A percentile compares a stretch with the other conserved stretches of the same genome.
Evolutionary conservation across 768 basidiomycete genomes (phyloP).

Genomic region (Clathrus columnatus): DNA sequence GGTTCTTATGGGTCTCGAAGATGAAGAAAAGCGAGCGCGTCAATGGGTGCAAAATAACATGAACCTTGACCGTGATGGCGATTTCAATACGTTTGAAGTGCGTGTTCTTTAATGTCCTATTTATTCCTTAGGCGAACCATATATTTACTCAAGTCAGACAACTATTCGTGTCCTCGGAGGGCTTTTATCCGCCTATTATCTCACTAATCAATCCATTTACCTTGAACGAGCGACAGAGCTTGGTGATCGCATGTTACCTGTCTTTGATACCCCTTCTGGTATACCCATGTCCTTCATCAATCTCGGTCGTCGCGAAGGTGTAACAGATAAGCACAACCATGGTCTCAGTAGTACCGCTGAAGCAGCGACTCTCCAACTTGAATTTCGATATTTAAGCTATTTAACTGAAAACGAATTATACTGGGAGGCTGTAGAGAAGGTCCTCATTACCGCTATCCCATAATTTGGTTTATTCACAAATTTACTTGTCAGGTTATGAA

Average conservation of each 20-base stretch:
- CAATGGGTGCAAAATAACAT: conserved; percentile 67
- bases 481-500: conserved; percentile 48
- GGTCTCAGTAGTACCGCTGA: conserved; percentile 75
- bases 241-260: conserved; percentile 75
- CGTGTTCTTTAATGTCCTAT: conserved; percentile 16
- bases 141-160: conserved; percentile 40
- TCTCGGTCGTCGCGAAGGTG: conserved; percentile 49
- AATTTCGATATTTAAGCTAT: conserved; percentile 79
- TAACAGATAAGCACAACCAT: conserved; percentile 48
- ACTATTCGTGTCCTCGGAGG: conserved; percentile 92
- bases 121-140: neutral
- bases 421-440: conserved; percentile 75
- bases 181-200: conserved; percentile 75
- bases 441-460: conserved; percentile 17
- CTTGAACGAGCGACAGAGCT: conserved; percentile 75
- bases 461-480: neutral
- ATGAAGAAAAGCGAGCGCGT: conserved; percentile 71
- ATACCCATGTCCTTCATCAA: conserved; percentile 79
- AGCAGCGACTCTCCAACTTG: conserved; percentile 81
- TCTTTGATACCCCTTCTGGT: conserved; percentile 74
- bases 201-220: conserved; percentile 64
- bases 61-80: conserved; percentile 66
- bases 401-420: conserved; percentile 71
- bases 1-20: conserved; percentile 72
- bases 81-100: conserved; percentile 89